These are phyloP conservation scores for Leishmania major DNA, from an alignment of 208 protist species.

Conservation along the genomic window DNA sequence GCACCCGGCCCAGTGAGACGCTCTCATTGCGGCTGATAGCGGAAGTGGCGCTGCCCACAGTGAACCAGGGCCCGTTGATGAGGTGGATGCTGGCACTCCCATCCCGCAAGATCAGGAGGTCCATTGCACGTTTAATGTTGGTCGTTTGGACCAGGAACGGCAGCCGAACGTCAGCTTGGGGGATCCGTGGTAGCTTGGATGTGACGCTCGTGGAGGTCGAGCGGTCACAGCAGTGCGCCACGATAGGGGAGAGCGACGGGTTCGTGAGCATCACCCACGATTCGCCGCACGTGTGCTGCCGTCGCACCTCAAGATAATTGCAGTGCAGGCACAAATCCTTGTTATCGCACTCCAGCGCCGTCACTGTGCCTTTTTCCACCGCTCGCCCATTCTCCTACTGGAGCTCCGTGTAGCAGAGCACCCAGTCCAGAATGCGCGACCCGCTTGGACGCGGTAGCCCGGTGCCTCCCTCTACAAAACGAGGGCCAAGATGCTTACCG, in stretches of 20 bases:
- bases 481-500: slow-evolving; percentile 58
- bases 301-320: slow-evolving; percentile 37
- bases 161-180: slow-evolving; percentile 40
- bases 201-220: slow-evolving; percentile 38
- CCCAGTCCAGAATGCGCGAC: slow-evolving; percentile 70
- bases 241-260: slow-evolving; percentile 36
- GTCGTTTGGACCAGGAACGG: slow-evolving; percentile 43
- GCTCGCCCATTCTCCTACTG: slow-evolving; percentile 26
- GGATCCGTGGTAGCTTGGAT: slow-evolving; percentile 46
- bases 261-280: slow-evolving; percentile 65
- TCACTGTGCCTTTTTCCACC: slow-evolving; percentile 20
- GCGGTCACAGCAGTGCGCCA: slow-evolving; percentile 48
- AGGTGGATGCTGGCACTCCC: slow-evolving; percentile 34
- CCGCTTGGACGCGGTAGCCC: slow-evolving; percentile 10
- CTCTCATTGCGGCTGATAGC: slow-evolving; percentile 40
- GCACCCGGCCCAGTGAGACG: slow-evolving; percentile 12
- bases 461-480: slow-evolving; percentile 46
- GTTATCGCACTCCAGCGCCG: slow-evolving; percentile 36
- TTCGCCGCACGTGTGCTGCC: slow-evolving; percentile 34
- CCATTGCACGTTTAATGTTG: slow-evolving; percentile 33
- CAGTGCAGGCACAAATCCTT: slow-evolving; percentile 31
- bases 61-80: slow-evolving; percentile 46
- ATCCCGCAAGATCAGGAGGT: slow-evolving; percentile 33
- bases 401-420: slow-evolving; percentile 62
- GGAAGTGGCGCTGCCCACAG: slow-evolving; percentile 46